Conservation (phyloP, 2,329 filamentous ascomycete genomes). For the Aspergillus ochraceus region DNA sequence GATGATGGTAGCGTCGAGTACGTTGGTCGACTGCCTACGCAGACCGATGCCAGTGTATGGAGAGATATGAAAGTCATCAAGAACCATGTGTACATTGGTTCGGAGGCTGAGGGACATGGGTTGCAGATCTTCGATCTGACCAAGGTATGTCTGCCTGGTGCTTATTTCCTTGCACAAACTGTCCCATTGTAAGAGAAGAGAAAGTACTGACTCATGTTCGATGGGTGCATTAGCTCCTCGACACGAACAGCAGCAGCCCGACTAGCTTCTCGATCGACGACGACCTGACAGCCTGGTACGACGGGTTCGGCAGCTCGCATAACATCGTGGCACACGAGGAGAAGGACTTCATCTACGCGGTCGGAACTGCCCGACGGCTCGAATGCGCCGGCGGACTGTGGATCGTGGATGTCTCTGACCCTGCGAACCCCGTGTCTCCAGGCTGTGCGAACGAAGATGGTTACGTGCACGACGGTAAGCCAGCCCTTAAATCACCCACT, state of each 20-base stretch:
- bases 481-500: neutral
- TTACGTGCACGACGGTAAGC: conserved; percentile 20
- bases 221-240: neutral
- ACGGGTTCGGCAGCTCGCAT: conserved; percentile 20
- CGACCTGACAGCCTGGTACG: conserved; percentile 19
- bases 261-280: conserved; percentile 8
- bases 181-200: neutral
- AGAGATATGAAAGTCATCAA: conserved; percentile 20
- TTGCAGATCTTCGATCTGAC: conserved; percentile 21
- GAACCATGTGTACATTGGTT: conserved; percentile 19
- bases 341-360: conserved; percentile 19
- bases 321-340: conserved; percentile 20
- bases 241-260: conserved; percentile 3
- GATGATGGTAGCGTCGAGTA: conserved; percentile 18
- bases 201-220: neutral
- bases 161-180: neutral
- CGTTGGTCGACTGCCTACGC: conserved; percentile 16
- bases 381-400: conserved; percentile 18
- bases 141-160: conserved; percentile 9
- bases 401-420: conserved; percentile 22
- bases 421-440: conserved; percentile 15
- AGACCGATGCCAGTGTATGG: conserved; percentile 15
- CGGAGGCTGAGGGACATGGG: conserved; percentile 17
- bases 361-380: conserved; percentile 15
- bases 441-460: conserved; percentile 20